Evolutionary conservation across 495 filamentous ascomycete species (phyloP), one percentile per base, ranked within the genome.

Genomic region (Penicillium turbatum): DNA sequence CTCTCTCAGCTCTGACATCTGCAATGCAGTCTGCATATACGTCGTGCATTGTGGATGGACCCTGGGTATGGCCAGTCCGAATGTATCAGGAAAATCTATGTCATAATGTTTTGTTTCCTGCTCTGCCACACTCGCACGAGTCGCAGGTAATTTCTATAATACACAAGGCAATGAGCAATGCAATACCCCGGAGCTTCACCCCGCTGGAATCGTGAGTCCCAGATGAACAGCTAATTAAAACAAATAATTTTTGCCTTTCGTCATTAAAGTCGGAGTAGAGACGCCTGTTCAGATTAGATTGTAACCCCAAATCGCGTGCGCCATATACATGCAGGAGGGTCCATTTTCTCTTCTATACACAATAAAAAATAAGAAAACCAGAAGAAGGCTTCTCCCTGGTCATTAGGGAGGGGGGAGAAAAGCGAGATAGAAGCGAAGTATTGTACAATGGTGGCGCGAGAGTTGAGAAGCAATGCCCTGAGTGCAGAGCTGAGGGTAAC

Each of bases 271-370:
- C 24, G 24, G 26, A 50, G 37, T 40, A 40, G 17, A 41, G 36
- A 24, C 48, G 37, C 36, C 48, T 13, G 29, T 50, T 19, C 8
- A 47, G 17, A 51, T 44, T 32, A 16, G 44, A 51, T 8, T 17
- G 40, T 35, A 27, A 52, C 34, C 46, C 39, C 38, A 32, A 26
- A 31, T 48, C 42, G 42, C 38, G 36, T 56, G 31, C 54, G 54
- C 54, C 54, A 38, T 56, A 36, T 15, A 38, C 29, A 56, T 56
- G 47, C 46, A 51, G 45, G 21, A 36, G 26, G n/a, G 36, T 27
- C 47, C 29, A 17, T 48, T 40, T 55, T 26, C 48, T 37, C 19
- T 31, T 54, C 34, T 54, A 54, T 54, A 32, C 51, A 54, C 21
- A 24, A 39, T 31, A 24, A 13, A 39, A 21, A 5, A 5, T 9